Evolutionary conservation across 2,329 filamentous ascomycete species (phyloP).

Genomic region (Lasiodiplodia sp.): DNA sequence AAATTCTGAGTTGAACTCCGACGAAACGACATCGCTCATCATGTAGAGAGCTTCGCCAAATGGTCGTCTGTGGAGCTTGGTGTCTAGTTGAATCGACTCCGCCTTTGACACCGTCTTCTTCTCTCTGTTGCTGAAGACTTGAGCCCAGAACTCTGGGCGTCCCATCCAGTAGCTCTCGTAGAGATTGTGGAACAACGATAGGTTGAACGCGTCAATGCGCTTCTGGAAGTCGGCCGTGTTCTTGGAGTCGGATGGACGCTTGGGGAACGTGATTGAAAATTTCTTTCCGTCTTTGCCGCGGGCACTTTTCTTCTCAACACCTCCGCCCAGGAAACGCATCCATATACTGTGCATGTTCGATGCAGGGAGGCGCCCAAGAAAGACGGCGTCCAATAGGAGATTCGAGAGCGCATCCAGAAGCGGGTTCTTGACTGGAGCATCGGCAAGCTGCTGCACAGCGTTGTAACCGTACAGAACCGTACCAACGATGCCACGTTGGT

Average conservation of each 20-base stretch:
- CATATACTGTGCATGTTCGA: conserved; percentile 13
- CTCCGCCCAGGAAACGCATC: conserved; percentile 19
- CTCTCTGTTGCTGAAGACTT: conserved; percentile 1
- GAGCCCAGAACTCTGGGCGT: not conserved
- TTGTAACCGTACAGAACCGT: conserved; percentile 25
- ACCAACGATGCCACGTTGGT: conserved; percentile 27
- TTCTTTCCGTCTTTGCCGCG: conserved; percentile 19
- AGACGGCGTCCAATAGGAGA: conserved; percentile 14
- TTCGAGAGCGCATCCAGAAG: conserved; percentile 22
- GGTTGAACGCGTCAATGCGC: conserved; percentile 17
- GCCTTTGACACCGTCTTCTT: conserved; percentile 18
- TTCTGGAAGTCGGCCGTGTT: conserved; percentile 16
- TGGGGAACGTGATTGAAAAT: conserved; percentile 12
- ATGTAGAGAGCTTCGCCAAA: conserved; percentile 9
- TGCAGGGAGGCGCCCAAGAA: conserved; percentile 12
- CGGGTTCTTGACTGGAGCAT: conserved; percentile 8
- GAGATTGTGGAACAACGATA: conserved; percentile 13
- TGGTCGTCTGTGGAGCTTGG: conserved; percentile 5
- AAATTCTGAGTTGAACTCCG: conserved; percentile 4
- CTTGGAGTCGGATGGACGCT: conserved; percentile 5
- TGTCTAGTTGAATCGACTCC: not conserved
- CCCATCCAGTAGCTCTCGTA: conserved; percentile 5
- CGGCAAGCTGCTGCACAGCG: conserved; percentile 19
- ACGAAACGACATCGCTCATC: conserved; percentile 13
- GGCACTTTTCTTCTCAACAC: conserved; percentile 1